Percentiles rank a stretch among this genome's conserved stretches.
phyloP scores from a whole-genome alignment of 2,329 filamentous ascomycete genomes.

The Pseudogymnoascus sp. region DNA sequence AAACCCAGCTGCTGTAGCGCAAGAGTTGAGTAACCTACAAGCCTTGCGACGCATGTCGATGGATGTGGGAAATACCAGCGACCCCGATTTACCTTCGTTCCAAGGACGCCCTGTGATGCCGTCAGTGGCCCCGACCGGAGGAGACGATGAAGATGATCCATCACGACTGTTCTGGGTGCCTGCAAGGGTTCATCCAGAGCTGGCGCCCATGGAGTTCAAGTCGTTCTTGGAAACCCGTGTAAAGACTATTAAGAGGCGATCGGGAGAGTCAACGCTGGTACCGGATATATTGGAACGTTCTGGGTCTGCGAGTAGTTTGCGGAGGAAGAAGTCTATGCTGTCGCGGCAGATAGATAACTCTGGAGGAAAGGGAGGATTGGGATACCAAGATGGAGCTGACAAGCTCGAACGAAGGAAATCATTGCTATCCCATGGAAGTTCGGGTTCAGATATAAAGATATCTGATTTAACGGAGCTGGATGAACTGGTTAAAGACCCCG shows the following conservation, averaged over 20 bases:
- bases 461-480: slow-evolving; percentile 61
- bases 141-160: slow-evolving; percentile 78
- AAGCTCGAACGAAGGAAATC: slow-evolving; percentile 68
- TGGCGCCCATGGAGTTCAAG: slow-evolving; percentile 94
- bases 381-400: slow-evolving; percentile 79
- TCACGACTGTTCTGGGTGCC: slow-evolving; percentile 93
- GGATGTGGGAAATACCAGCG: slow-evolving; percentile 57
- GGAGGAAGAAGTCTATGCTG: slow-evolving; percentile 90
- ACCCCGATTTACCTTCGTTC: slow-evolving; percentile 71
- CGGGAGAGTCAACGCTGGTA: slow-evolving; percentile 59
- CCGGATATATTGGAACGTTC: slow-evolving; percentile 47
- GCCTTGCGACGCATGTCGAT: slow-evolving; percentile 70
- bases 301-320: slow-evolving; percentile 52
- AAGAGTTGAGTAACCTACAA: slow-evolving; percentile 66
- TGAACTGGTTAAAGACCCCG: slow-evolving; percentile 72
- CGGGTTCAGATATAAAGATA: slow-evolving; percentile 53
- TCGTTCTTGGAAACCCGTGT: slow-evolving; percentile 91
- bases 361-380: slow-evolving; percentile 46
- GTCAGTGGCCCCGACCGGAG: slow-evolving; percentile 60
- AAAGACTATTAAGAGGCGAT: slow-evolving; percentile 78
- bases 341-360: slow-evolving; percentile 81
- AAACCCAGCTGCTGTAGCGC: slow-evolving; percentile 60
- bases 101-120: slow-evolving; percentile 58
- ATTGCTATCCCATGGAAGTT: slow-evolving; percentile 42
- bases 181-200: slow-evolving; percentile 83